Evolutionary conservation across 2,329 filamentous ascomycete species (phyloP).

Genomic region (Aspergillus sp.): DNA sequence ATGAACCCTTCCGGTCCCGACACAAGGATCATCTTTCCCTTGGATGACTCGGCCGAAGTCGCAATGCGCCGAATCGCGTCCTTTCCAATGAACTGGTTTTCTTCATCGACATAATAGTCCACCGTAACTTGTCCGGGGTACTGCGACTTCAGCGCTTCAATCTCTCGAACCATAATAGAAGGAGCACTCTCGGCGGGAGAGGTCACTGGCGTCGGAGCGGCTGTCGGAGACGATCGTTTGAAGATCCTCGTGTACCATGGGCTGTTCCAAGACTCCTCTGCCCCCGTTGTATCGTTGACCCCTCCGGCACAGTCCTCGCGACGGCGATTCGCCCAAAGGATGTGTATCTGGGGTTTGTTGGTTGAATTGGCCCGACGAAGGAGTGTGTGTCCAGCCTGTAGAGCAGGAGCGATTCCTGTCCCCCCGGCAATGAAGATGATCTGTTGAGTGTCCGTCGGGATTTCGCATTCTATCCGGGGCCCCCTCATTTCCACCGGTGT

Average conservation of each 20-base stretch:
- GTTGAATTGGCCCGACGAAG: slow-evolving; percentile 30
- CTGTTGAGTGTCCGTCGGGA: slow-evolving; percentile 55
- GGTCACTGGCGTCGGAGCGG: neutral
- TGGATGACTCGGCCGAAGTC: slow-evolving; percentile 19
- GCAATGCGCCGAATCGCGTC: slow-evolving; percentile 46
- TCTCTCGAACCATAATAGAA: slow-evolving; percentile 56
- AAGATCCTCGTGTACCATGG: slow-evolving; percentile 32
- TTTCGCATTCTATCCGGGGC: slow-evolving; percentile 67
- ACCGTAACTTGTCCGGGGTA: slow-evolving; percentile 61
- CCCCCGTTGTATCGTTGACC: slow-evolving; percentile 47
- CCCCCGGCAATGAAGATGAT: slow-evolving; percentile 88
- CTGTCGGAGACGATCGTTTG: slow-evolving; percentile 8
- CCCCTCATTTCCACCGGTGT: slow-evolving; percentile 73
- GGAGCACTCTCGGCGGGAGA: slow-evolving; percentile 4
- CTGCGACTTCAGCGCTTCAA: slow-evolving; percentile 60
- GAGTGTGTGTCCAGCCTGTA: slow-evolving; percentile 72
- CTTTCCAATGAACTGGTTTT: slow-evolving; percentile 64
- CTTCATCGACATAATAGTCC: slow-evolving; percentile 79
- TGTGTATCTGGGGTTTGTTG: slow-evolving; percentile 55
- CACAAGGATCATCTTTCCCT: slow-evolving; percentile 65
- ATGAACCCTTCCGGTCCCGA: slow-evolving; percentile 93
- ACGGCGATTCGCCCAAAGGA: slow-evolving; percentile 78
- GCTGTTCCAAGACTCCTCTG: slow-evolving; percentile 14
- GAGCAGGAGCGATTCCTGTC: slow-evolving; percentile 84
- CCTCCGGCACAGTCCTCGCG: slow-evolving; percentile 66